A percentile compares a stretch with the other conserved stretches of the same genome.
Evolutionary conservation across 305 asterid genomes (phyloP).

Genomic region (Solanum hybrid): DNA sequence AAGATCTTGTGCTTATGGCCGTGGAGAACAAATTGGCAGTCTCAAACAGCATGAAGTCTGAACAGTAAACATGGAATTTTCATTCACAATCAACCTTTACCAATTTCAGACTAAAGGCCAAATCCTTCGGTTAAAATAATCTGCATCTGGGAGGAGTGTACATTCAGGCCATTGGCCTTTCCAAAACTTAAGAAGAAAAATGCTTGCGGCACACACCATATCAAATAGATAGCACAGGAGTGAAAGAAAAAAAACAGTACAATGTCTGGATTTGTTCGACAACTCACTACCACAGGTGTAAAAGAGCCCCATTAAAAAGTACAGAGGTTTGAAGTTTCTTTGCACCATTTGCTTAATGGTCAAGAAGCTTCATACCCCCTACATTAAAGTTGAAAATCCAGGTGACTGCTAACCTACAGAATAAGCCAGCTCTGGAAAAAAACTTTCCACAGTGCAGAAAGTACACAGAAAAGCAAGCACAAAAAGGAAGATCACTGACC

Average conservation of each 20-base stretch:
- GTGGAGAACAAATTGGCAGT: background rate
- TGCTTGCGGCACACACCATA: background rate
- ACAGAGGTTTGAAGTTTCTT: background rate
- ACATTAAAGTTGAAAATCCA: background rate
- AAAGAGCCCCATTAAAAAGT: background rate
- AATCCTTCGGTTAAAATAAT: background rate
- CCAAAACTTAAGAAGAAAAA: background rate
- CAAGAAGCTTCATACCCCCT: background rate
- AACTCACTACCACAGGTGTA: background rate
- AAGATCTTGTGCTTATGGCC: background rate
- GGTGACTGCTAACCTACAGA: background rate
- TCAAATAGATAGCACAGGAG: background rate
- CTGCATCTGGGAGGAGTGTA: background rate
- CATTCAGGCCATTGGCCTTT: background rate
- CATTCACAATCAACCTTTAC: background rate
- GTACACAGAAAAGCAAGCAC: background rate
- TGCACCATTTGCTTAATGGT: background rate
- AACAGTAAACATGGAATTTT: background rate
- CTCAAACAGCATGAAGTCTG: background rate
- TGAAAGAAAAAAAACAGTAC: background rate
- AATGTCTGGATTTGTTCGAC: background rate
- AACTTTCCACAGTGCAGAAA: background rate
- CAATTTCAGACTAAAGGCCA: background rate
- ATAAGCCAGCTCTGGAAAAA: background rate
- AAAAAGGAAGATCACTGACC: conserved; percentile 28